Evolutionary conservation across 2,329 filamentous ascomycete genomes (phyloP).

Genomic region (Pseudocercospora cruenta): DNA sequence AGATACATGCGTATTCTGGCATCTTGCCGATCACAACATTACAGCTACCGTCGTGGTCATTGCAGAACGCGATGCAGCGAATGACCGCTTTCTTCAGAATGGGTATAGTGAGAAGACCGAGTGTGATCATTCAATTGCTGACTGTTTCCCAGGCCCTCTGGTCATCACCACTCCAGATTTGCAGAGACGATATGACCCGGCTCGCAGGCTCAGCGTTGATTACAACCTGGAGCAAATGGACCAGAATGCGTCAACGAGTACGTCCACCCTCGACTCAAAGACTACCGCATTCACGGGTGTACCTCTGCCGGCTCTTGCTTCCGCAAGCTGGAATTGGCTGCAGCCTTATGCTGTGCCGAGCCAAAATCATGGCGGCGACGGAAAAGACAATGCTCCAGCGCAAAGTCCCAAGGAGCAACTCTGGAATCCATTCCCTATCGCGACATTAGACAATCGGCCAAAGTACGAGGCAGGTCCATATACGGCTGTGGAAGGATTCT

Average conservation of each 20-base stretch:
- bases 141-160: background rate
- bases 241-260: no score
- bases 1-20: conserved; percentile 14
- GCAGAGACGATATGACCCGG: conserved; percentile 1
- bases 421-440: conserved; percentile 9
- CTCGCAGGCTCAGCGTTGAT: background rate
- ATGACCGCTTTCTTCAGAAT: conserved; percentile 16
- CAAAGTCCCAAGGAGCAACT: background rate
- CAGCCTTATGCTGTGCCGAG: background rate
- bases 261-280: no score
- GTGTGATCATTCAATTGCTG: no score
- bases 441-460: conserved; percentile 4
- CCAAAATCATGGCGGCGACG: no score
- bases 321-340: conserved; percentile 9
- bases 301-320: background rate
- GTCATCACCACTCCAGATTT: conserved; percentile 8
- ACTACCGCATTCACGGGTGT: background rate
- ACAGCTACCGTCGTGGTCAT: conserved; percentile 14
- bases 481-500: conserved; percentile 13
- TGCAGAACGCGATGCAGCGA: conserved; percentile 9
- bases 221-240: background rate
- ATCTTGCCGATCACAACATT: conserved; percentile 14
- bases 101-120: no score
- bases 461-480: conserved; percentile 11
- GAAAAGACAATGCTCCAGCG: background rate